A percentile compares a stretch with the other conserved stretches of the same genome.
phyloP scores from a whole-genome alignment of 176 grass and related monocot genomes.

The Carex cristatella region DNA sequence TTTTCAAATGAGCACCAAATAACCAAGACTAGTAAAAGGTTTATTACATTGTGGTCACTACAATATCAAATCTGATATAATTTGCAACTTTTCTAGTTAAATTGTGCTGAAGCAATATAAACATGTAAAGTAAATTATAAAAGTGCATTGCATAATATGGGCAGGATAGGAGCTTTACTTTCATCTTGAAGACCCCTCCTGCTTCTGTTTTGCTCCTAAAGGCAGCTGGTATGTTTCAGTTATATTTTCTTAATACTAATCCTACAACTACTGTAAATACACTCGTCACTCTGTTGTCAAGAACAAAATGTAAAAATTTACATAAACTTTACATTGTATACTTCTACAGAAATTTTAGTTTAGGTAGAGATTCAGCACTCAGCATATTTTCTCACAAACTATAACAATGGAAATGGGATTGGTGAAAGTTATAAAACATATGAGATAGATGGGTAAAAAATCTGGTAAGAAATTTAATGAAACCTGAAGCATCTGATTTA shows the following conservation, averaged over 20 bases:
- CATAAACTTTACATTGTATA: background rate
- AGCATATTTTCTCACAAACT: background rate
- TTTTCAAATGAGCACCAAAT: background rate
- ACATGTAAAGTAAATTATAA: background rate
- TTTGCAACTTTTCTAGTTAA: background rate
- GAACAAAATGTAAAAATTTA: background rate
- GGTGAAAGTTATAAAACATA: background rate
- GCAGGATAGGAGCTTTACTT: slow-evolving; percentile 97
- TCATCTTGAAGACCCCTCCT: slow-evolving; percentile 92
- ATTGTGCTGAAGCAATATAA: background rate
- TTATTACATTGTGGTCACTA: background rate
- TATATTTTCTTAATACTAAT: background rate
- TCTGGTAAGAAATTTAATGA: background rate
- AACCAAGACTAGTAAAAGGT: slow-evolving; percentile 2
- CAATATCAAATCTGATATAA: background rate
- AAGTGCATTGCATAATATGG: slow-evolving; percentile 12
- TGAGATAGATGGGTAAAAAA: background rate
- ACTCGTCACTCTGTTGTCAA: background rate
- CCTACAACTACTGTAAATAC: background rate
- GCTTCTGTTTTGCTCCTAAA: slow-evolving; percentile 93
- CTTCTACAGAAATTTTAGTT: background rate
- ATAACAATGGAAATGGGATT: background rate
- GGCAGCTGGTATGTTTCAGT: slow-evolving; percentile 62
- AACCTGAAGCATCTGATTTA: background rate
- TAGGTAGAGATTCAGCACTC: background rate